Conservation (phyloP, 257 asterid genomes). For the Salvia hispanica region DNA sequence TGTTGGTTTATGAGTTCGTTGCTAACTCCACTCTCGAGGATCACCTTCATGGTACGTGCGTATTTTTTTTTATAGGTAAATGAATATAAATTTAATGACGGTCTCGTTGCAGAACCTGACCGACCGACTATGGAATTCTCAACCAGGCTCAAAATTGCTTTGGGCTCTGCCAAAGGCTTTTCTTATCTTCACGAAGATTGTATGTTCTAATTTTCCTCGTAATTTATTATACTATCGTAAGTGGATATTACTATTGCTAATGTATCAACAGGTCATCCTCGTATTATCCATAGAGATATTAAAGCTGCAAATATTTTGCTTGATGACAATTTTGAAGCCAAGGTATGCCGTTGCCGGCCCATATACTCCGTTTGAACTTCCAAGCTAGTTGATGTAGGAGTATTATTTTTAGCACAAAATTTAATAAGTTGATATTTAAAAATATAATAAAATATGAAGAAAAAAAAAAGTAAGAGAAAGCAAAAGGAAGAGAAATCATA, state of each 20-base stretch:
- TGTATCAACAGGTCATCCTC: constrained; percentile 74
- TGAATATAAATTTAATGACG: no score
- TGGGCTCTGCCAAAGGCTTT: constrained; percentile 65
- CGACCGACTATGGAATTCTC: constrained; percentile 44
- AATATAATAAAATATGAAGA: no score
- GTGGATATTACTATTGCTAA: no score
- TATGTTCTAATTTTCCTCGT: background rate
- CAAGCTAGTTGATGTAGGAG: no score
- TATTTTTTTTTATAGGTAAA: no score
- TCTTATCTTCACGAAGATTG: constrained; percentile 78
- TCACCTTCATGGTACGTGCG: constrained; percentile 59
- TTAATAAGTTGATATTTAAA: no score
- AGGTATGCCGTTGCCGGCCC: constrained; percentile 39
- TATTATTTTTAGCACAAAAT: no score
- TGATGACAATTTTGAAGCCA: constrained; percentile 67
- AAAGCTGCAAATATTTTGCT: constrained; percentile 82
- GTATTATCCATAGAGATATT: constrained; percentile 86
- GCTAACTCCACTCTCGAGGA: constrained; percentile 54
- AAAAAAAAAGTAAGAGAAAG: no score
- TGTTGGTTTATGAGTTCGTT: constrained; percentile 64
- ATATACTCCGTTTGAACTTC: no score
- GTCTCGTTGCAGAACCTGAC: constrained; percentile 38
- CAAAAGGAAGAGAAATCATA: no score
- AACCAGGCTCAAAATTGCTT: constrained; percentile 56
- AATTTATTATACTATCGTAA: no score